Base-by-base conservation (phyloP, 179 eudicot species). In the Vitellaria paradoxa region DNA sequence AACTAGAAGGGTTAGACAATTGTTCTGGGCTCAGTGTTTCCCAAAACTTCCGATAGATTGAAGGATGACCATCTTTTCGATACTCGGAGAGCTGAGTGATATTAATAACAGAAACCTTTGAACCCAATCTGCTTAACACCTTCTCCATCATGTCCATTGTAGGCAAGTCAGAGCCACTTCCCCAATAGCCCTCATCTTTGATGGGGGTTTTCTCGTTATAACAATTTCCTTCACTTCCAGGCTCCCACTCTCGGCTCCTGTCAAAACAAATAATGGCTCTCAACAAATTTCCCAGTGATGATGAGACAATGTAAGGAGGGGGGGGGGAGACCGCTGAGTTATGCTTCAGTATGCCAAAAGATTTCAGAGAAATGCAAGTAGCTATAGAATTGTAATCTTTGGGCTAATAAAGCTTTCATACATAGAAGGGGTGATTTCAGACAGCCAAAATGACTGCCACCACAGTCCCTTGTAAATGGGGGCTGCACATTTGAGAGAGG, bases 51-150 rank as follows among this genome's bases (percentile, higher is more conserved):
- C 97, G 91, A 81, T 87, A 91, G 47, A 93, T 87, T 13, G 94
- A 85, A 45, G 96, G 97, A 76, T 94, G 97, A 0, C 92, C 97
- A 66, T 94, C 98, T 81, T 94, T 94, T n/a, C 97, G 85, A 78
- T 93, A 94, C 72, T 91, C 96, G 0, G 98, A 93, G 49, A 94
- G 90, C 82, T 90, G 96, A 68, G 97, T 94, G 75, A 94, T 90
- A 83, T 93, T 93, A 60, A 94, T 86, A 59, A 91, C 91, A 23
- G 87, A 76, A 40, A 94, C 96, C 85, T 89, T 92, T 3, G 96
- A 79, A 15, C 88, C 86, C 83, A 94, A 74, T 24, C 79, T 82
- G 18, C 77, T 79, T 24, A 92, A 73, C 61, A 92, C 81, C 30
- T 77, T 83, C 23, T 92, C 87, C 70, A 93, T 91, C 91, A 94